These are phyloP conservation scores for Ophioceras dolichostomum DNA, from an alignment of 2,329 filamentous ascomycete genomes.

Conservation along the genomic window DNA sequence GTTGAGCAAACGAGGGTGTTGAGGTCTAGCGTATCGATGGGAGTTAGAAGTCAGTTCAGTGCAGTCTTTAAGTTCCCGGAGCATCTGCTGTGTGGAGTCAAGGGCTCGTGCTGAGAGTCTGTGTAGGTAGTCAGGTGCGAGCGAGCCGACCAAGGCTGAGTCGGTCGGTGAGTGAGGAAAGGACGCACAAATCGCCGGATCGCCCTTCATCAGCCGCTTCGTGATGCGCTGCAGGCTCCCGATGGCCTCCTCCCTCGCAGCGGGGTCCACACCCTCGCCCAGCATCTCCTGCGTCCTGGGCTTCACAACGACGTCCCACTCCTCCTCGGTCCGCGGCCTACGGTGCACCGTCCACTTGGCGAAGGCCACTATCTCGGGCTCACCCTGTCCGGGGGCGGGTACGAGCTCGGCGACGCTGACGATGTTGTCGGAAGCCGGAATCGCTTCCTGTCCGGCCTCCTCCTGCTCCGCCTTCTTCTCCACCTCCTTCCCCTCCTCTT, in stretches of 20 bases:
- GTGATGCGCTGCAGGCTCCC: constrained; percentile 10
- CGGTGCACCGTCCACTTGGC: constrained; percentile 13
- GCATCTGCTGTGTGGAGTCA: no score
- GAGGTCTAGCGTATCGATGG: no score
- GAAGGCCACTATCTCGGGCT: constrained; percentile 16
- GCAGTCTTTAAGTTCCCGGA: no score
- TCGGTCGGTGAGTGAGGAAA: not conserved
- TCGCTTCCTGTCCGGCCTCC: no score
- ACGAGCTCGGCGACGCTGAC: constrained; percentile 14
- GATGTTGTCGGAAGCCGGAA: no score
- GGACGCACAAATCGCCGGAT: constrained; percentile 13
- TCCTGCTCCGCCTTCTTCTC: constrained; percentile 3
- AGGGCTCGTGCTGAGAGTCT: no score
- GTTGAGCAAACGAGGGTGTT: constrained; percentile 11
- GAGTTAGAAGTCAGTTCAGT: no score
- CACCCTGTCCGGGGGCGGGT: constrained; percentile 2
- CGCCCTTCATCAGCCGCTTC: constrained; percentile 10
- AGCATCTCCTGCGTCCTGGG: constrained; percentile 8
- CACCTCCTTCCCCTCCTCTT: not conserved
- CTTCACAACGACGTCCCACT: constrained; percentile 11
- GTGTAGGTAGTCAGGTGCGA: no score
- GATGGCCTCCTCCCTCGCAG: constrained; percentile 13
- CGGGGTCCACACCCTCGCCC: constrained; percentile 10
- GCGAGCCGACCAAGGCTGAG: no score
- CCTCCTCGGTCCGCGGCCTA: constrained; percentile 10